Conservation (phyloP, 805 yeast genomes). For the Candida anglica region DNA sequence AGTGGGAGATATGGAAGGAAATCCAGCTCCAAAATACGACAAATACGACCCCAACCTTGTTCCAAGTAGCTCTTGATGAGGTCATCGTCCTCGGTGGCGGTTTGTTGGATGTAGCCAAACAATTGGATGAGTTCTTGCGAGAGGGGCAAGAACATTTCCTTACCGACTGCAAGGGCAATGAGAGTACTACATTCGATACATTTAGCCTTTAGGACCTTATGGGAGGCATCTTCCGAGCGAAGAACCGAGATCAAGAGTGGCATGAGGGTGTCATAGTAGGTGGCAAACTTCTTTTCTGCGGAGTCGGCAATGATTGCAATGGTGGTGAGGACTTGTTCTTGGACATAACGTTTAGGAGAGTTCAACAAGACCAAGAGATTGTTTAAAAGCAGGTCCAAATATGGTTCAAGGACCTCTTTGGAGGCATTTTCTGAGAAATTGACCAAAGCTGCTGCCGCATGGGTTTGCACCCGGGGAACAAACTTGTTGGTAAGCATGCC, state of each 20-base stretch:
- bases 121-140: slow-evolving; percentile 69
- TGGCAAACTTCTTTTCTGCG: slow-evolving; percentile 80
- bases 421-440: slow-evolving; percentile 92
- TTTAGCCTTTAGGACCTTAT: slow-evolving; percentile 80
- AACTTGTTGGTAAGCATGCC: slow-evolving; percentile 69
- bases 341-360: slow-evolving; percentile 87
- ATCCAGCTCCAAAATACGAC: slow-evolving; percentile 79
- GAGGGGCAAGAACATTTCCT: slow-evolving; percentile 77
- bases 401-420: slow-evolving; percentile 87
- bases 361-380: slow-evolving; percentile 74
- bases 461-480: slow-evolving; percentile 92
- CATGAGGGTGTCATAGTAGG: slow-evolving; percentile 93
- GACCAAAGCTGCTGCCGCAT: slow-evolving; percentile 97
- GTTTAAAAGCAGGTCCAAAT: slow-evolving; percentile 72
- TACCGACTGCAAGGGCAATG: slow-evolving; percentile 93
- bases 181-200: slow-evolving; percentile 94
- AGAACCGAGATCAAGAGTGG: slow-evolving; percentile 79
- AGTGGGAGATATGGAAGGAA: slow-evolving; percentile 79
- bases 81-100: slow-evolving; percentile 65
- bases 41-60: slow-evolving; percentile 95
- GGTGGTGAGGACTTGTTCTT: slow-evolving; percentile 95
- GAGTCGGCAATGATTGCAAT: slow-evolving; percentile 97
- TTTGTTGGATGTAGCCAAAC: slow-evolving; percentile 67
- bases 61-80: slow-evolving; percentile 84
- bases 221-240: slow-evolving; percentile 73